These are phyloP conservation scores for Platanthera zijinensis DNA, from an alignment of 106 monocot species.

Conservation along the genomic window DNA sequence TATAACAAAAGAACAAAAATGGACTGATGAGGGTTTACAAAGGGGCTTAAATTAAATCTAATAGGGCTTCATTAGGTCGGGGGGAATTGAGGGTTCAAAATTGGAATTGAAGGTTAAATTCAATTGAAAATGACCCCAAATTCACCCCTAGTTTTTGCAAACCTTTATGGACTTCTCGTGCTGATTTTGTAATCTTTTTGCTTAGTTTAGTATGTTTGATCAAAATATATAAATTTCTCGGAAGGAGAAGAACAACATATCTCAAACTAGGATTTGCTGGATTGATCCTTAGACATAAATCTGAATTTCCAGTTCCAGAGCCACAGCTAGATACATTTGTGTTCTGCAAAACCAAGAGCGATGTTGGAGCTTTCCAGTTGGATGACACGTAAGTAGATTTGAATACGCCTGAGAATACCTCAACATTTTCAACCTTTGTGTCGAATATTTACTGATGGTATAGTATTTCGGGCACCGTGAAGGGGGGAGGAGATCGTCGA, in stretches of 20 bases:
- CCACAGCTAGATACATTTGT: slow-evolving; percentile 92
- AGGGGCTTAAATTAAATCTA: too few relatives aligned
- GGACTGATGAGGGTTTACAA: too few relatives aligned
- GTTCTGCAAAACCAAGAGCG: slow-evolving; percentile 84
- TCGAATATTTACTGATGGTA: not conserved
- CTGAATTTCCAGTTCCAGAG: slow-evolving; percentile 54
- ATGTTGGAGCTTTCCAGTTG: slow-evolving; percentile 88
- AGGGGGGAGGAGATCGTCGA: slow-evolving; percentile 95
- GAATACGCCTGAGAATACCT: not conserved
- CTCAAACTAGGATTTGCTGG: not conserved
- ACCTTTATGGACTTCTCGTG: too few relatives aligned
- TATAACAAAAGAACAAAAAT: too few relatives aligned
- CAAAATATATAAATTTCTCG: too few relatives aligned
- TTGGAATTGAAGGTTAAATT: too few relatives aligned
- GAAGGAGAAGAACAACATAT: not conserved
- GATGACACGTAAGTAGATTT: slow-evolving; percentile 65
- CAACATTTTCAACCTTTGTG: not conserved
- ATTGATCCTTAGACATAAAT: not conserved
- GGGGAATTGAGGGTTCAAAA: too few relatives aligned
- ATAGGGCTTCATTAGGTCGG: too few relatives aligned
- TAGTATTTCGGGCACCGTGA: slow-evolving; percentile 8
- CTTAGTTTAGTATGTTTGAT: too few relatives aligned
- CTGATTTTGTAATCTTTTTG: too few relatives aligned
- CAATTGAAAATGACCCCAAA: too few relatives aligned
- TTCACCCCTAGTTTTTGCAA: too few relatives aligned